Percentiles rank a stretch among this genome's conserved stretches.
phyloP scores from a whole-genome alignment of 2,329 filamentous ascomycete species.

The Lecanicillium sp. region DNA sequence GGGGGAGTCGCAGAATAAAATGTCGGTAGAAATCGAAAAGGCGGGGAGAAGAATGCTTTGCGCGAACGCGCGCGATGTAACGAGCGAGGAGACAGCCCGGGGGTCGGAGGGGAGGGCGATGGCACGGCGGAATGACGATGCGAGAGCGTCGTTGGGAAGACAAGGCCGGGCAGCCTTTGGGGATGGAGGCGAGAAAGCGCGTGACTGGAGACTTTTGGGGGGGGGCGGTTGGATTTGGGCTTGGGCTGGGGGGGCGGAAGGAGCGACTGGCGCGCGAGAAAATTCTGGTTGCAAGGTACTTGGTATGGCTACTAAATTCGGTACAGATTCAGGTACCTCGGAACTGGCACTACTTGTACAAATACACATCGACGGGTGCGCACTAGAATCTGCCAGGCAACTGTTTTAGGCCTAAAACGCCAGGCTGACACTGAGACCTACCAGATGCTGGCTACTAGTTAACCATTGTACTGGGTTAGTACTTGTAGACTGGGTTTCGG shows the following conservation, averaged over 20 bases:
- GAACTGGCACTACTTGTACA: too few species aligned
- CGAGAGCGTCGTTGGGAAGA: constrained; percentile 22
- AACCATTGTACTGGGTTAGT: too few species aligned
- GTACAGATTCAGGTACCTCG: too few species aligned
- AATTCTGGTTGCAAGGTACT: not conserved
- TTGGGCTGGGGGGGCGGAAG: constrained; percentile 17
- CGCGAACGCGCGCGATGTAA: constrained; percentile 12
- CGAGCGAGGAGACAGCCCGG: constrained; percentile 8
- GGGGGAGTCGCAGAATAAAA: not conserved
- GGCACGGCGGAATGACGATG: constrained; percentile 20
- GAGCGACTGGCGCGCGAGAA: not conserved
- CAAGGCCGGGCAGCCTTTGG: constrained; percentile 20
- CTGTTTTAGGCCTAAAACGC: too few species aligned
- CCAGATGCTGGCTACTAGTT: too few species aligned
- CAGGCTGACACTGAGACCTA: too few species aligned
- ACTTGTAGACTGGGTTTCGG: too few species aligned
- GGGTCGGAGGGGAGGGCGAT: not conserved
- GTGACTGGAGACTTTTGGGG: constrained; percentile 28
- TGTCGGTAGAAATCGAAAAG: too few species aligned
- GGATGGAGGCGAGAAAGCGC: constrained; percentile 31
- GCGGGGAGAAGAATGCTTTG: not conserved
- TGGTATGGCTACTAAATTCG: too few species aligned
- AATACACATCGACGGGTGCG: too few species aligned
- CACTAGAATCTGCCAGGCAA: too few species aligned
- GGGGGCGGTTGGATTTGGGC: constrained; percentile 27